A percentile compares a stretch with the other conserved stretches of the same genome.
These are phyloP conservation scores for Sarcomyxa edulis DNA, from an alignment of 768 basidiomycete genomes.

Conservation along the genomic window DNA sequence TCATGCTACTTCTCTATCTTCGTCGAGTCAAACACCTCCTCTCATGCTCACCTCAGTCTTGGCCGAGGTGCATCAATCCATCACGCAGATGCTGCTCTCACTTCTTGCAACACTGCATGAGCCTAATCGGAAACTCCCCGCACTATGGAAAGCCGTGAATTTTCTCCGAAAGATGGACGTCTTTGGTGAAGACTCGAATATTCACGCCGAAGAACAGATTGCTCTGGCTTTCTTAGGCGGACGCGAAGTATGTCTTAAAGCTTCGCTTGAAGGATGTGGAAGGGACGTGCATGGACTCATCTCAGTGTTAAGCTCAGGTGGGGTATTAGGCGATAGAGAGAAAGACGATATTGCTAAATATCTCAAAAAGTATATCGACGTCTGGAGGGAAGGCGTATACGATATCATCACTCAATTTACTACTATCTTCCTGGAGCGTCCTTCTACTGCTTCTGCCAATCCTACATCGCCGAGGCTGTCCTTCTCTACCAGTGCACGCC, in stretches of 20 bases:
- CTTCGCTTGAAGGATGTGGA: conserved; percentile 48
- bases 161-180: conserved; percentile 83
- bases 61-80: conserved; percentile 61
- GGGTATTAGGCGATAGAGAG: conserved; percentile 45
- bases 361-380: conserved; percentile 82
- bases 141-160: conserved; percentile 84
- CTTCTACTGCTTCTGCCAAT: conserved; percentile 27
- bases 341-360: conserved; percentile 71
- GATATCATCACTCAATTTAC: conserved; percentile 88
- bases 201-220: conserved; percentile 65
- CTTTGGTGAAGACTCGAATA: conserved; percentile 31
- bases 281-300: conserved; percentile 37
- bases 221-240: conserved; percentile 81
- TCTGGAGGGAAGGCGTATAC: conserved; percentile 89
- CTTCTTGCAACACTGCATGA: conserved; percentile 77
- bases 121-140: conserved; percentile 78
- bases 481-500: no score
- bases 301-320: conserved; percentile 3
- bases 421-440: conserved; percentile 82
- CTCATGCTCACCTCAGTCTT: conserved; percentile 57
- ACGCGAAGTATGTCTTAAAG: conserved; percentile 52
- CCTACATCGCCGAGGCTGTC: conserved; percentile 16
- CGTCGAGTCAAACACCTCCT: conserved; percentile 34
- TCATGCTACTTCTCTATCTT: conserved; percentile 55
- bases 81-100: conserved; percentile 70